Evolutionary conservation across 805 yeast genomes (phyloP), one percentile per base, ranked within the genome.

Genomic region (Saccharomycopsis oosterbeekiorum): DNA sequence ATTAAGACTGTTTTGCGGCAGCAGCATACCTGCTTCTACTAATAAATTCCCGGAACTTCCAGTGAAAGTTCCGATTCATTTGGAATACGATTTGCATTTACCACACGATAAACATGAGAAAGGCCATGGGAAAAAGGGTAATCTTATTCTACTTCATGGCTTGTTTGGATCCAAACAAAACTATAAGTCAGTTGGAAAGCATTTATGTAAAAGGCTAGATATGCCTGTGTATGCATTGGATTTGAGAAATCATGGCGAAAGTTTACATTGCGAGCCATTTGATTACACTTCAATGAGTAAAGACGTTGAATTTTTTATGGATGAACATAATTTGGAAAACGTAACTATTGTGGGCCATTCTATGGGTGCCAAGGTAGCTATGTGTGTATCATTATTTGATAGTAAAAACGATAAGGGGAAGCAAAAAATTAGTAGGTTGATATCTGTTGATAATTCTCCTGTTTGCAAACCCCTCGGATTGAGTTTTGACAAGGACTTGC

Each of bases 361-460:
- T 19, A 78, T 84, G 81, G 88, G 88, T 1, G 86, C 84, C 3
- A 83, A 82, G 66, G 76, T 80, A 0, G 81, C 81, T 0, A 76
- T 84, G 78, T 60, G 77, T 56, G 74, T 76, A 1, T 70, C 80
- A 0, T 67, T 84, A 40, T 66, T 68, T 21, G 53, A 61, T 64
- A 72, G 55, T 82, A 29, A n/a, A 53, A 57, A 17, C 2, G 36
- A 40, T 82, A 1, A 75, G 73, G 12, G 21, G 19, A 26, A 24
- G 1, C 53, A 47, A 3, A 60, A 71, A 40, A 72, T 80, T 0
- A 67, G 72, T 4, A 76, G 74, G 60, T 65, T 82, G 39, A 72
- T 82, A 0, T 77, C 82, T 3, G 73, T 83, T 2, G 84, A 80
- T 62, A 80, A 80, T 66, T 70, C 79, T 6, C 84, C 84, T 26